Evolutionary conservation across 2,329 filamentous ascomycete genomes (phyloP), one percentile per base, ranked within the genome.

Genomic region (Lachnellula hyalina): DNA sequence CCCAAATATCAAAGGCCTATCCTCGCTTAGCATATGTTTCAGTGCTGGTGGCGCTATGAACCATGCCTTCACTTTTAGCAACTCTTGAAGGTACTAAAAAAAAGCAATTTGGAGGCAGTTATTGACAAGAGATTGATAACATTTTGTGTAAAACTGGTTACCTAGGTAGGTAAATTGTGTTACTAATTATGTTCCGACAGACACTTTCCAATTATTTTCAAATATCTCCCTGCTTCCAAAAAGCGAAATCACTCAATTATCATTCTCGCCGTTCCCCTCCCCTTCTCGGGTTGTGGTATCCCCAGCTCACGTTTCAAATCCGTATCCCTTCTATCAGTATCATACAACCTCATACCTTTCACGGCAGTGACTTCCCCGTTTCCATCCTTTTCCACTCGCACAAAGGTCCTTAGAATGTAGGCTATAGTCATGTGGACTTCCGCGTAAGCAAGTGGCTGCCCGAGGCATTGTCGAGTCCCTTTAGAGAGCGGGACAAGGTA

Each of bases 241-340:
- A 32, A 11, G 28, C 44, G 17, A 32, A 47, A 47, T 25, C 8
- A 47, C 17, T 23, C 44, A n/a, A 47, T 25, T 23, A 47, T 47
- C 23, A 47, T 32, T 32, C 28, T 49, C 47, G 55, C 53, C 38
- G 51, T 48, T 19, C 57, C 57, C 28, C 57, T 54, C 4, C 57
- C 57, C 14, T 47, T 56, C 49, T 59, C 53, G 1, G 53, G 54
- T 5, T 32, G 32, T 9, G 57, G 52, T 52, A 59, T 52, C 15
- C 57, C 57, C 28, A 50, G 45, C 42, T 59, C 54, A 9, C 49
- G 38, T 25, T 23, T 50, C 42, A 59, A 45, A 49, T 59, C 57
- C 38, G 49, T 51, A 54, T 61, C 59, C 36, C 52, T 47, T 11
- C 54, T 35, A 45, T 57, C 57, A 15, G 59, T 59, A 34, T 59